These are phyloP conservation scores for Dinochytrium kinnereticum DNA, from an alignment of 371 early-diverging fungal species.

Conservation along the genomic window DNA sequence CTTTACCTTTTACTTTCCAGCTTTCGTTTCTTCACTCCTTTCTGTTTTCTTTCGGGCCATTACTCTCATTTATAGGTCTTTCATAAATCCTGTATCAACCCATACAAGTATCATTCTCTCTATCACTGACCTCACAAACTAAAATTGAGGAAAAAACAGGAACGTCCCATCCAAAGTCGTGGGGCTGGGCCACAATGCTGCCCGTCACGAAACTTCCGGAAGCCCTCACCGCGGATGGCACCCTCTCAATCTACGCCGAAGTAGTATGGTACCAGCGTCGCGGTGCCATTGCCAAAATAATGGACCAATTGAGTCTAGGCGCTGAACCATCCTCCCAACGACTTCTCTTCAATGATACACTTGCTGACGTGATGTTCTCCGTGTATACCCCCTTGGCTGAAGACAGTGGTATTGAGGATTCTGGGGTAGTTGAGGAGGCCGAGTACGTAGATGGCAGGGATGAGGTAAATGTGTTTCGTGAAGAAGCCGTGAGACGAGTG, in stretches of 20 bases:
- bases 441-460: not conserved
- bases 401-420: not conserved
- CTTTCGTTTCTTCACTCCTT: not conserved
- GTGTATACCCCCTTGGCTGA: not conserved
- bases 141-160: no score
- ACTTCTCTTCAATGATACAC: constrained; percentile 13
- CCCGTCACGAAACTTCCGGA: constrained; percentile 29
- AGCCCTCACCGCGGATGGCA: constrained; percentile 32
- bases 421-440: not conserved
- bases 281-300: constrained; percentile 2
- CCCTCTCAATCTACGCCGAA: constrained; percentile 32
- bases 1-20: not conserved
- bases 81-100: no score
- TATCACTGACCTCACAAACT: no score
- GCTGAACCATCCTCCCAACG: not conserved
- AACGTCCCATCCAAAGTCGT: constrained; percentile 36
- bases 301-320: constrained; percentile 3
- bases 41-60: constrained; percentile 4
- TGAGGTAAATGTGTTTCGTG: not conserved
- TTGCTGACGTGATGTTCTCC: constrained; percentile 13
- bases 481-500: no score
- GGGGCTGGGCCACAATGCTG: constrained; percentile 46
- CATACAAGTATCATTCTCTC: no score
- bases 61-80: no score
- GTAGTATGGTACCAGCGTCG: constrained; percentile 24